Evolutionary conservation across 805 yeast species (phyloP), one percentile per base, ranked within the genome.

Genomic region (Saccharomycopsis fibuligera): DNA sequence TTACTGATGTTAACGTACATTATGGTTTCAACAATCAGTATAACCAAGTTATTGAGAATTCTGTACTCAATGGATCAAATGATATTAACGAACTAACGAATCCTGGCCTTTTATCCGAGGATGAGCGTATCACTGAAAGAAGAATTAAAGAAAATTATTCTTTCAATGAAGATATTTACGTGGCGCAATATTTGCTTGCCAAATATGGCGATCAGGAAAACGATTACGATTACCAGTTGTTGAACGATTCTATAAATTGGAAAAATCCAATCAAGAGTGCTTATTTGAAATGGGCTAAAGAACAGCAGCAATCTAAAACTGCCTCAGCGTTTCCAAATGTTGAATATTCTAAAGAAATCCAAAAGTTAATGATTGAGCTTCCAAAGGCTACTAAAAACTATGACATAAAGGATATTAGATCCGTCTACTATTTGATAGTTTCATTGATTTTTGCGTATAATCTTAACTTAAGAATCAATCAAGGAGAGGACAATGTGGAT

Each of bases 131-230:
- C n/a, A 66, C 74, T 54, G 89, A 83, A 57, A 67, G 96, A 48
- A 62, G 81, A 4, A 71, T 76, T 31, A 78, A 76, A 48, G 96
- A 88, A 54, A 73, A 75, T 47, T 75, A 78, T 49, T 83, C 84
- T 56, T 93, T 93, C 59, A 96, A 90, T 62, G 81, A 87, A 0
- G 96, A 86, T 53, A 86, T 86, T 63, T 91, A 91, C 60, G 83
- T 90, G 12, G 84, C 93, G 2, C 98, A 93, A 58, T 79, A 78
- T 52, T 64, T 78, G 39, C 76, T 81, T 3, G 68, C 66, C n/a
- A 77, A 78, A 55, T 75, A 78, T 48, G 76, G 79, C 19, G 72
- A 69, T 54, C 72, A 65, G 2, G 89, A 76, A 49, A 81, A 76
- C 39, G 76, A 78, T 41, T 61, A 62, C 41, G 69, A 66, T 53